Evolutionary conservation across 2,329 filamentous ascomycete genomes (phyloP), one percentile per base, ranked within the genome.

Genomic region (Pyricularia grisea): DNA sequence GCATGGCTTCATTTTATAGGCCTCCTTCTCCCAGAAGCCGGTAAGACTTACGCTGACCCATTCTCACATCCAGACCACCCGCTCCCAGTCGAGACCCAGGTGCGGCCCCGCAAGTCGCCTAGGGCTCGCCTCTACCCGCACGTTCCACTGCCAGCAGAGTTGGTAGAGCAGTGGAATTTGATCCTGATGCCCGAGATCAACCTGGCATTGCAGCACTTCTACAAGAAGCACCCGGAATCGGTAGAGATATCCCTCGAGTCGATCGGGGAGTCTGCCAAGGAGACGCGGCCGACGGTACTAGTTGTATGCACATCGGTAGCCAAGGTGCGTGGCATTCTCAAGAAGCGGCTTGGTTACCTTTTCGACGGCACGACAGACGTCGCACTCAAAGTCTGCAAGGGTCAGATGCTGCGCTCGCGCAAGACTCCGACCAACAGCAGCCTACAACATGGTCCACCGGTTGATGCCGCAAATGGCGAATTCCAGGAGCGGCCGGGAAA

Each of bases 401-500:
- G 91, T 5, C 89, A 88, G 69, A 84, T 92, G 12, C 76, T 90
- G 5, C 83, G 88, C 20, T 91, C 89, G 0, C 84, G 85, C 4
- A 84, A 82, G 55, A 42, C 60, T 0, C 28, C 12, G 60, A 50
- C 25, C 27, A 4, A 10, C 33, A 27, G 23, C 30, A 25, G 14
- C 17, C 23, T 50, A 67, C 66, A 67, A 1, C 66, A 67, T 30
- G 66, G 66, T 9, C 27, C 36, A 20, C 25, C 66, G 25, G 67
- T 78, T 0, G 77, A 78, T 11, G 83, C 86, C 0, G 84, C 83
- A 42, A 97, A 96, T 74, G 88, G 88, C 0, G 88, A 88, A 70
- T 94, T 92, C 75, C 94, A 98, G 77, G 83, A 89, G 73, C 85
- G 86, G 27, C 94, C 94, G 0, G 79, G 87, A 0, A 97, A 94